Percentiles rank a stretch among this genome's conserved stretches.
phyloP scores from a whole-genome alignment of 1,284 basidiomycete genomes.

The Trichosporon faecale region DNA sequence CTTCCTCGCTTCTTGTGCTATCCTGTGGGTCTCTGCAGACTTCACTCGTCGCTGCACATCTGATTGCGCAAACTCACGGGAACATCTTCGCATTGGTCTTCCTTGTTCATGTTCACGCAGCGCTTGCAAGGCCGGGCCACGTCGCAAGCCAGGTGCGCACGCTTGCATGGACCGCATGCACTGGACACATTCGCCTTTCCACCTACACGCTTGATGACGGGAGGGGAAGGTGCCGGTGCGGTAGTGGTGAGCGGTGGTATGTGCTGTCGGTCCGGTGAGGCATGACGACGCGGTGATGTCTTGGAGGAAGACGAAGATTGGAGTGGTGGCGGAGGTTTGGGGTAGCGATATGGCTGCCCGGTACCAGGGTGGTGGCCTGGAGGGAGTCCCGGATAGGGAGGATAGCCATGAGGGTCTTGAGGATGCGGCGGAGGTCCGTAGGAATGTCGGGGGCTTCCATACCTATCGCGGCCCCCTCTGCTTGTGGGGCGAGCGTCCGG shows the following conservation, averaged over 20 bases:
- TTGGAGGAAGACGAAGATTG: neutral
- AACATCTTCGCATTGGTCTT: constrained; percentile 48
- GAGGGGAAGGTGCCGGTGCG: neutral
- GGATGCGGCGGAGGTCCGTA: neutral
- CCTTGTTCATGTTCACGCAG: constrained; percentile 47
- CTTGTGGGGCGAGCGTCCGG: neutral
- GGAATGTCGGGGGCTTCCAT: neutral
- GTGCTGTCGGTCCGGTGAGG: neutral
- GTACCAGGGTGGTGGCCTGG: neutral
- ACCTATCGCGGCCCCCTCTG: neutral
- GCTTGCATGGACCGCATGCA: constrained; percentile 48
- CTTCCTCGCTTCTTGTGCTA: constrained; percentile 50
- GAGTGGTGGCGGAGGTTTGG: neutral
- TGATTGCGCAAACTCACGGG: constrained; percentile 35
- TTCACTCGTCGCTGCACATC: neutral
- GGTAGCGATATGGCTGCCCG: neutral
- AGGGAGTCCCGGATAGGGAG: neutral
- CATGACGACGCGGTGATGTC: neutral
- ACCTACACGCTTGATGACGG: constrained; percentile 28
- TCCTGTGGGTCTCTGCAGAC: neutral
- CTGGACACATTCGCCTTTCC: constrained; percentile 39
- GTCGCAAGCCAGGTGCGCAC: constrained; percentile 48
- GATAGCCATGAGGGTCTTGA: neutral
- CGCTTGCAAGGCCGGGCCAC: constrained; percentile 46
- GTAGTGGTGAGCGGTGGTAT: constrained; percentile 3